Base-by-base conservation (phyloP, 768 basidiomycete species). In the Lenzites betulinus region DNA sequence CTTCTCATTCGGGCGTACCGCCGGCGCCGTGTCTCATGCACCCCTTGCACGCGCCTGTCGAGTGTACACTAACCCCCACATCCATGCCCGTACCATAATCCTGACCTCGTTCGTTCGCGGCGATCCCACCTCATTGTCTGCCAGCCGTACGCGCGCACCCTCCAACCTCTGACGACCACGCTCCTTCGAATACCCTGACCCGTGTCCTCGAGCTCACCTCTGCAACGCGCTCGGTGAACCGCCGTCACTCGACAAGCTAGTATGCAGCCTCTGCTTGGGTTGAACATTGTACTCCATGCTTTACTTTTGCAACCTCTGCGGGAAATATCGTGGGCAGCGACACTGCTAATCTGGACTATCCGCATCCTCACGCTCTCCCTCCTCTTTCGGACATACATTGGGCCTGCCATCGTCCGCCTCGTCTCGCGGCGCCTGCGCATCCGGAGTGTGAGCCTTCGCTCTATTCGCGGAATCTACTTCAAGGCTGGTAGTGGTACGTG, bases 401-500 rank as follows among this genome's bases (percentile, higher is more conserved):
- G 82, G 2, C 90, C 90, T 52, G 86, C 82, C 74, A 70, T 87
- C 46, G 78, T 92, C 33, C 76, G 80, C 51, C 78, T 80, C 43
- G 74, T 85, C 55, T 87, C 87, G n/a, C 72, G 68, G 36, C 80
- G 80, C 65, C 76, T 92, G 60, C 85, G 86, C 30, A 79, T 91
- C 35, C 83, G 85, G 41, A 90, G 87, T 70, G 81, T 92, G 57
- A 92, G 90, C 69, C 75, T 89, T 39, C 83, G 88, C 54, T 93
- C 90, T 20, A 84, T 93, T 60, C 86, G 89, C 54, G 90, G 90
- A 35, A 75, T 92, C 22, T 90, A 87, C 72, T 80, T 90, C 61
- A 80, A 83, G 47, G 77, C 76, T 30, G 85, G 86, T 28, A 73
- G 70, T 50, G 75, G 79, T 54, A 82, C 79, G 26, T 83, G 83